phyloP scores from a whole-genome alignment of 352 stramenopile species.

The Pythium pyrilobum region DNA sequence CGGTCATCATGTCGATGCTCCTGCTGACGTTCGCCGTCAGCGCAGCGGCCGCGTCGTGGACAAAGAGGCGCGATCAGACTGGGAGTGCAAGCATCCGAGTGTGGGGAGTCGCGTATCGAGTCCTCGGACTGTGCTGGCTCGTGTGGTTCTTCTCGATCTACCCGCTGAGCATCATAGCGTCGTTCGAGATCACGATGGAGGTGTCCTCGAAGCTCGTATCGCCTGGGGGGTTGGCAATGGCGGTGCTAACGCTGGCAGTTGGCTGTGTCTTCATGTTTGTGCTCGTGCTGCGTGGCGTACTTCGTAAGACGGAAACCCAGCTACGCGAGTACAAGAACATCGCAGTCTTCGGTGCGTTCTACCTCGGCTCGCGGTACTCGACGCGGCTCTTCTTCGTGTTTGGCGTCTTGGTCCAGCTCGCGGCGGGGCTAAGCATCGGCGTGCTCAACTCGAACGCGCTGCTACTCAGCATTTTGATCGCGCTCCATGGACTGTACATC shows the following conservation, averaged over 20 bases:
- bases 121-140: conserved; percentile 54
- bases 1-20: conserved; percentile 25
- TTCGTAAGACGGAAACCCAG: conserved; percentile 46
- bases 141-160: conserved; percentile 61
- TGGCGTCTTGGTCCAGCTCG: conserved; percentile 45
- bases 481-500: conserved; percentile 46
- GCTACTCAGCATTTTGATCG: conserved; percentile 55
- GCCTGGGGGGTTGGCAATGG: conserved; percentile 27
- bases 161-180: conserved; percentile 52
- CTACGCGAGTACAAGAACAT: conserved; percentile 53
- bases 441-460: conserved; percentile 39
- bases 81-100: background rate
- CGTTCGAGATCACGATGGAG: conserved; percentile 73
- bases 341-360: conserved; percentile 57
- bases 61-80: conserved; percentile 32
- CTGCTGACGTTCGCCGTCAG: conserved; percentile 36
- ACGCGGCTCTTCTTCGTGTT: conserved; percentile 66
- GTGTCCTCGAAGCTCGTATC: conserved; percentile 25
- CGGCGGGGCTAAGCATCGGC: conserved; percentile 47
- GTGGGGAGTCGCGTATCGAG: conserved; percentile 46
- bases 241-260: conserved; percentile 37
- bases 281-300: conserved; percentile 47
- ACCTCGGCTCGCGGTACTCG: conserved; percentile 53
- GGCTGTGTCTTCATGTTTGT: conserved; percentile 42
- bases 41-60: conserved; percentile 36